phyloP scores from a whole-genome alignment of 805 yeast genomes.

The Candida koratica region DNA sequence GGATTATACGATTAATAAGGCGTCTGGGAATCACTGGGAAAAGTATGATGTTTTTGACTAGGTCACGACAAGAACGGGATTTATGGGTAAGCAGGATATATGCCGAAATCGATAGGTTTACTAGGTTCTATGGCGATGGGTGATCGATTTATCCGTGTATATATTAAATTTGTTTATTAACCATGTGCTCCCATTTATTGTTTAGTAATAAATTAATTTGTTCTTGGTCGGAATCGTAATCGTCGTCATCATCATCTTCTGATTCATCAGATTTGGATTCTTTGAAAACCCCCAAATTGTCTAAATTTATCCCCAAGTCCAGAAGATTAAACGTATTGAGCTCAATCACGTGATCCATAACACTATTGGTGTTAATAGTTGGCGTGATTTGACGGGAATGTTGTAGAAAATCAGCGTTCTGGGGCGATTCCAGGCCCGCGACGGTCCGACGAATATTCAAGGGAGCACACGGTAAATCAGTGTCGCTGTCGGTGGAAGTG shows the following conservation, averaged over 20 bases:
- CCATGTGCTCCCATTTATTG: constrained; percentile 12
- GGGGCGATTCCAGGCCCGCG: no score
- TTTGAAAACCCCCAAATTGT: constrained; percentile 1
- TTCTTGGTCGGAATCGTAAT: constrained; percentile 23
- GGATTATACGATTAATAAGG: constrained; percentile 42
- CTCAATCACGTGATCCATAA: not conserved
- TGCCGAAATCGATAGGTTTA: constrained; percentile 44
- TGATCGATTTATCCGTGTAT: constrained; percentile 1
- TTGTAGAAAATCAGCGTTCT: no score
- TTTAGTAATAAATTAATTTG: constrained; percentile 10
- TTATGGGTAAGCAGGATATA: constrained; percentile 61
- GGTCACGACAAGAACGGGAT: constrained; percentile 80
- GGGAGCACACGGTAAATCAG: not conserved
- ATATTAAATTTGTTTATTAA: constrained; percentile 5
- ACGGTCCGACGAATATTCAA: not conserved
- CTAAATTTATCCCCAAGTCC: constrained; percentile 1
- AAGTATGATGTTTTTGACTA: constrained; percentile 70
- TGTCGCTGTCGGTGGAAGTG: not conserved
- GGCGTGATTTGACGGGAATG: not conserved
- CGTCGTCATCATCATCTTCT: constrained; percentile 16
- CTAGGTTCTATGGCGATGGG: constrained; percentile 14
- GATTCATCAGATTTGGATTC: constrained; percentile 1
- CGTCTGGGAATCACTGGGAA: constrained; percentile 65
- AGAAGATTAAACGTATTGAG: not conserved
- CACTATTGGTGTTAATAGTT: not conserved